Conservation (phyloP, 805 yeast species). For the Yueomyces sp. region DNA sequence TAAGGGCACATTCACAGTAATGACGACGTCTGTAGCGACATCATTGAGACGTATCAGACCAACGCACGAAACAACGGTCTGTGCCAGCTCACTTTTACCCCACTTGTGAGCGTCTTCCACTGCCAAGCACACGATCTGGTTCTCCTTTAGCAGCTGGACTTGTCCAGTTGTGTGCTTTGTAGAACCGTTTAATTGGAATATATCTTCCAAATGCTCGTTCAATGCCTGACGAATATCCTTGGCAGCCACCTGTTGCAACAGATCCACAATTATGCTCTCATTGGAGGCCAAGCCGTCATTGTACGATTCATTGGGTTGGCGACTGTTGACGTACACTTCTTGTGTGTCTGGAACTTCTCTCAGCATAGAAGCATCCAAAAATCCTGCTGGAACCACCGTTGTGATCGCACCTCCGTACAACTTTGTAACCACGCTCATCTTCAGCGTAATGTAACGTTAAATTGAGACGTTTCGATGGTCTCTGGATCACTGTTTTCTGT, state of each 20-base stretch:
- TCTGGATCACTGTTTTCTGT: no score
- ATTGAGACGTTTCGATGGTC: no score
- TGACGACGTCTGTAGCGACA: constrained; percentile 45
- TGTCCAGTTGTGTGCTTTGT: constrained; percentile 20
- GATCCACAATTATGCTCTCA: constrained; percentile 50
- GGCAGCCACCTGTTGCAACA: constrained; percentile 39
- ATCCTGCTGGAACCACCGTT: constrained; percentile 41
- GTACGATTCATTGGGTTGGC: constrained; percentile 21
- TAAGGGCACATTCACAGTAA: constrained; percentile 50
- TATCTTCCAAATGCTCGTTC: constrained; percentile 41
- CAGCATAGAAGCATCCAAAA: constrained; percentile 64
- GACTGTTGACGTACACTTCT: constrained; percentile 61
- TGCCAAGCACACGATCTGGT: constrained; percentile 23
- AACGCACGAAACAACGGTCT: constrained; percentile 37
- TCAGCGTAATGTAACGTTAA: no score
- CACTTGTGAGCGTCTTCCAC: constrained; percentile 37
- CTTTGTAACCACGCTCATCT: constrained; percentile 1
- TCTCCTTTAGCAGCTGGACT: constrained; percentile 4
- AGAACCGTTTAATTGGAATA: constrained; percentile 32
- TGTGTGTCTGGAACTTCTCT: constrained; percentile 89
- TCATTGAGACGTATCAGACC: constrained; percentile 41
- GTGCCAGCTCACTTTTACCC: constrained; percentile 28
- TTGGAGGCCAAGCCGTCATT: constrained; percentile 29
- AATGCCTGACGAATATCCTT: constrained; percentile 30
- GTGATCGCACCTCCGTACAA: constrained; percentile 79